These are phyloP conservation scores for Blastocystis sp. DNA, from an alignment of 352 stramenopile species.

Conservation along the genomic window DNA sequence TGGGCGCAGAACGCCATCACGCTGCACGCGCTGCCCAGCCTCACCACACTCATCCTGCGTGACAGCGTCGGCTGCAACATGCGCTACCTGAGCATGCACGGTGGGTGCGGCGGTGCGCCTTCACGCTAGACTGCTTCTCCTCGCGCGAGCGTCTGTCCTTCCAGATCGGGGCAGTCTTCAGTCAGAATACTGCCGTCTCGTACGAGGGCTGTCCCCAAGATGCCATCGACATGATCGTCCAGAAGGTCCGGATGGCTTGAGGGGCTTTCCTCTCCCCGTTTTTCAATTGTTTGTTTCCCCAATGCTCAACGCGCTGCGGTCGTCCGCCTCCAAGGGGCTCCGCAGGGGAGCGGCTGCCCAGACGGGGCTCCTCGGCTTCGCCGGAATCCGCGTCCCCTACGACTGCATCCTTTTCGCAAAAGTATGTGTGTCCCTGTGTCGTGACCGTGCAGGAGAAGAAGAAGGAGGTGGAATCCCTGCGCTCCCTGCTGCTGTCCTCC, in stretches of 20 bases:
- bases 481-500: background rate
- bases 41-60: background rate
- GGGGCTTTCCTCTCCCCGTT: background rate
- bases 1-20: background rate
- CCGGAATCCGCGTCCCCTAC: conserved; percentile 36
- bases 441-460: conserved; percentile 15
- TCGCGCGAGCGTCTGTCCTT: background rate
- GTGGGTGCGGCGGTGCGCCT: background rate
- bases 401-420: conserved; percentile 46
- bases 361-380: conserved; percentile 42
- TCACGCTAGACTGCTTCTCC: conserved; percentile 1
- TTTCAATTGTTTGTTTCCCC: background rate
- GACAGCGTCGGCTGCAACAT: background rate
- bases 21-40: background rate
- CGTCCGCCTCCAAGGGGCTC: background rate
- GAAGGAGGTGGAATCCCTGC: conserved; percentile 14
- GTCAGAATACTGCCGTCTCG: background rate
- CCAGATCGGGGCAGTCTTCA: background rate
- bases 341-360: no score
- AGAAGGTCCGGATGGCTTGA: background rate
- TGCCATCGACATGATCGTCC: background rate
- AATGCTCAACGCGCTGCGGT: background rate
- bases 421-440: background rate
- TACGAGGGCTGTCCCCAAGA: background rate
- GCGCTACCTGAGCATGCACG: background rate